Evolutionary conservation across 78 protist species (phyloP).

Genomic region (Dictyostelium firmibasis): DNA sequence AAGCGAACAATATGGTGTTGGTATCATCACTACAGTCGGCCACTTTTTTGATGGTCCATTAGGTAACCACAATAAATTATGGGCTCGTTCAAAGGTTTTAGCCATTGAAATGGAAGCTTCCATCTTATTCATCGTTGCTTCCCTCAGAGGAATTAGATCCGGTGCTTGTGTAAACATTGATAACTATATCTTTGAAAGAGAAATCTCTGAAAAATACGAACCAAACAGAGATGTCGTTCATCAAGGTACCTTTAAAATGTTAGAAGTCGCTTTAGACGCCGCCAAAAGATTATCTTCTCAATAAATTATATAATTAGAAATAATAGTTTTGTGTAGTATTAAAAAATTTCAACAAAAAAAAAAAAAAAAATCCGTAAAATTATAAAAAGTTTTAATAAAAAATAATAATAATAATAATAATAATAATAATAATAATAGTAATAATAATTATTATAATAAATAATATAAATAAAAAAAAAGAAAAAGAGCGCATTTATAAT

Average conservation of each 20-base stretch:
- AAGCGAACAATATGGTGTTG: conserved; percentile 42
- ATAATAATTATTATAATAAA: no score
- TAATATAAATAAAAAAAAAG: no score
- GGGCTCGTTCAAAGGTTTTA: conserved; percentile 72
- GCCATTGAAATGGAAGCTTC: conserved; percentile 82
- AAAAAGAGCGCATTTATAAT: neutral
- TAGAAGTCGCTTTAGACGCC: conserved; percentile 70
- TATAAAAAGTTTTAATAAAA: neutral
- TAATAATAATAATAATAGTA: no score
- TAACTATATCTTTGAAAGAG: conserved; percentile 78
- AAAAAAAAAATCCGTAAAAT: neutral
- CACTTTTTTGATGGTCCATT: conserved; percentile 82
- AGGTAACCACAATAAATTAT: conserved; percentile 76
- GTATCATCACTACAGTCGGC: conserved; percentile 76
- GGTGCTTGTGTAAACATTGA: conserved; percentile 80
- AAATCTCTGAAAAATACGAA: conserved; percentile 79
- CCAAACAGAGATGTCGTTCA: conserved; percentile 76
- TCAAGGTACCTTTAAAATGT: conserved; percentile 74
- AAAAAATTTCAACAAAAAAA: neutral
- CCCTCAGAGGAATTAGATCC: conserved; percentile 65
- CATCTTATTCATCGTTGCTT: conserved; percentile 50
- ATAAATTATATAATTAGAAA: neutral
- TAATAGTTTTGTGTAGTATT: neutral
- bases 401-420: neutral
- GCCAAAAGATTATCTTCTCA: neutral